Evolutionary conservation across 768 basidiomycete genomes (phyloP).

Genomic region (Symmetrospora coprosmae): DNA sequence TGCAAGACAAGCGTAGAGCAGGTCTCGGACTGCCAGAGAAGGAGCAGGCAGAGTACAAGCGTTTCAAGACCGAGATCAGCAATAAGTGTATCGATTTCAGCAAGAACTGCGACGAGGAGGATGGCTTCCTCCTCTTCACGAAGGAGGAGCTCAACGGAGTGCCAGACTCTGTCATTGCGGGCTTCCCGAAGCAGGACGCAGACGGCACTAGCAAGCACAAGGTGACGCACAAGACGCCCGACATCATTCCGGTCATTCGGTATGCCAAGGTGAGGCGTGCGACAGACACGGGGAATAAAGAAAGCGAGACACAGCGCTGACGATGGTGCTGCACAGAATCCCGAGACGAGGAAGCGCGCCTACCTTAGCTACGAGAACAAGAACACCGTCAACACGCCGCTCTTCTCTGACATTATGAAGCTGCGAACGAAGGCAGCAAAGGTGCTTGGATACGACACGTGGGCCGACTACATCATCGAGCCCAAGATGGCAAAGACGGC

Average conservation of each 20-base stretch:
- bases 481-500: constrained; percentile 45
- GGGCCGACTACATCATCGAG: constrained; percentile 74
- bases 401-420: constrained; percentile 54
- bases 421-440: constrained; percentile 57
- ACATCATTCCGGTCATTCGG: constrained; percentile 60
- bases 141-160: constrained; percentile 43
- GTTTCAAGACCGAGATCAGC: constrained; percentile 62
- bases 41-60: constrained; percentile 46
- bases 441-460: constrained; percentile 58
- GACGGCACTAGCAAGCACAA: constrained; percentile 47
- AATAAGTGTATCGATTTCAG: constrained; percentile 63
- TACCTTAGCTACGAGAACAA: constrained; percentile 56
- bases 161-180: constrained; percentile 61
- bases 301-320: neutral
- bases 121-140: constrained; percentile 41
- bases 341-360: constrained; percentile 54
- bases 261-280: constrained; percentile 19
- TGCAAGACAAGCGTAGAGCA: constrained; percentile 63
- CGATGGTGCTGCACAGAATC: constrained; percentile 36
- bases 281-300: neutral
- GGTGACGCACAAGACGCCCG: constrained; percentile 67
- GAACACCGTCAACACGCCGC: constrained; percentile 53
- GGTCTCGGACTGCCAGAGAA: constrained; percentile 59
- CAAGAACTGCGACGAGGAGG: constrained; percentile 85
- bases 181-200: constrained; percentile 55